These are phyloP conservation scores for Apium graveolens DNA, from an alignment of 129 eudicot species.

Conservation along the genomic window DNA sequence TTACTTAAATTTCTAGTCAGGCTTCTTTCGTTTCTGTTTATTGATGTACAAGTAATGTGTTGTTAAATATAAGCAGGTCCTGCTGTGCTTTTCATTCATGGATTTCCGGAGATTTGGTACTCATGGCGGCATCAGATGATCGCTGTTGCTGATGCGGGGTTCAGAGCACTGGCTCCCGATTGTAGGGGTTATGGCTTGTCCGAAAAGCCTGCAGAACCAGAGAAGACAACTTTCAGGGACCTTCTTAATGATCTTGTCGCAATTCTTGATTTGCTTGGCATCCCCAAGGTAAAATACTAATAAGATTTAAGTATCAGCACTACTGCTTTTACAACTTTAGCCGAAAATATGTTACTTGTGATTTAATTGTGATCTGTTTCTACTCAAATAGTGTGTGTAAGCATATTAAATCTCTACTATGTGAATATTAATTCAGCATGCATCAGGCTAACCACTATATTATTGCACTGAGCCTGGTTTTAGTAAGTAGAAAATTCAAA, in stretches of 20 bases:
- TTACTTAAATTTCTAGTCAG: not conserved
- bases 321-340: not conserved
- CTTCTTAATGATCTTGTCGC: constrained; percentile 31
- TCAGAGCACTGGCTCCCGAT: constrained; percentile 19
- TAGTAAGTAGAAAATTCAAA: not conserved
- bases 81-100: constrained; percentile 38
- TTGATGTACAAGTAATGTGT: not conserved
- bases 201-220: constrained; percentile 18
- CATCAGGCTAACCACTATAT: not conserved
- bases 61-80: constrained; percentile 17
- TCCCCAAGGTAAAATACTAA: constrained; percentile 15
- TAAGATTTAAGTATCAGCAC: not conserved
- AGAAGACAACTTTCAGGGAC: constrained; percentile 20
- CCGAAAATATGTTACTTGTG: not conserved
- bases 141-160: constrained; percentile 26
- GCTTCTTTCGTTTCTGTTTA: not conserved
- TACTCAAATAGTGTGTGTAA: not conserved
- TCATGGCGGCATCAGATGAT: constrained; percentile 51
- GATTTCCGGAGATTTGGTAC: constrained; percentile 57
- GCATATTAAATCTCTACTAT: not conserved
- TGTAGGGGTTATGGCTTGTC: constrained; percentile 38
- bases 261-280: constrained; percentile 18
- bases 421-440: not conserved
- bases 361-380: not conserved
- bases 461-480: not conserved